A percentile compares a stretch with the other conserved stretches of the same genome.
phyloP scores from a whole-genome alignment of 1,139 yeast species.

The Scheffersomyces lignicola region DNA sequence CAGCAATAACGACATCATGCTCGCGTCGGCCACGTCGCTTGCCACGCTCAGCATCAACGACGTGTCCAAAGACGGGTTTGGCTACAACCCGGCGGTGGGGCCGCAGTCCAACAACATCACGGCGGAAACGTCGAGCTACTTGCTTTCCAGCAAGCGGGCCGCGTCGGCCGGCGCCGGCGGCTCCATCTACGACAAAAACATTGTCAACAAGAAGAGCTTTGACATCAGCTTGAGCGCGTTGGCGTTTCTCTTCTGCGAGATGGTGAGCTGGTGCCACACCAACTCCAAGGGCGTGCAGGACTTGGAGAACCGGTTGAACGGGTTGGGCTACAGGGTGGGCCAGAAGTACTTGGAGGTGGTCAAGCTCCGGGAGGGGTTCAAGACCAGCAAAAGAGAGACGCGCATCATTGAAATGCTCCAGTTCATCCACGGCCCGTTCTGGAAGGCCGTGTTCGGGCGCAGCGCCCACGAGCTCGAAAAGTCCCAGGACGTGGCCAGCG shows the following conservation, averaged over 20 bases:
- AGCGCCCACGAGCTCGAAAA: slow-evolving; percentile 86
- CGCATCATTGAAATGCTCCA: slow-evolving; percentile 77
- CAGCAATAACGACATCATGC: slow-evolving; percentile 34
- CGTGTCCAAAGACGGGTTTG: slow-evolving; percentile 37
- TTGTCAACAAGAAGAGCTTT: slow-evolving; percentile 57
- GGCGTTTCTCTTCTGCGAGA: slow-evolving; percentile 70
- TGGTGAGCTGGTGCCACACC: slow-evolving; percentile 65
- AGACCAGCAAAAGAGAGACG: slow-evolving; percentile 67
- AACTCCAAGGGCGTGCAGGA: slow-evolving; percentile 73
- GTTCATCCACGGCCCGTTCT: slow-evolving; percentile 76
- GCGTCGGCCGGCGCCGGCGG: slow-evolving; percentile 29
- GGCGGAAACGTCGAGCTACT: slow-evolving; percentile 33
- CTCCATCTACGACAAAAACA: slow-evolving; percentile 67
- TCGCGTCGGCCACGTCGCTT: slow-evolving; percentile 39
- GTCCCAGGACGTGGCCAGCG: slow-evolving; percentile 78
- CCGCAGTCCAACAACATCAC: slow-evolving; percentile 41
- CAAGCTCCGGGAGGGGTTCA: slow-evolving; percentile 55
- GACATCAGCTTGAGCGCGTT: slow-evolving; percentile 70
- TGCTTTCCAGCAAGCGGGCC: slow-evolving; percentile 35
- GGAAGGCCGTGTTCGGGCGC: slow-evolving; percentile 82
- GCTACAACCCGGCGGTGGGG: slow-evolving; percentile 48
- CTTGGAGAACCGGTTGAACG: slow-evolving; percentile 71
- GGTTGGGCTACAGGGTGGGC: slow-evolving; percentile 71
- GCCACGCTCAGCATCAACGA: slow-evolving; percentile 39
- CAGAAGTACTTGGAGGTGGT: slow-evolving; percentile 44